phyloP scores from a whole-genome alignment of 495 filamentous ascomycete species.

The Podospora australis region DNA sequence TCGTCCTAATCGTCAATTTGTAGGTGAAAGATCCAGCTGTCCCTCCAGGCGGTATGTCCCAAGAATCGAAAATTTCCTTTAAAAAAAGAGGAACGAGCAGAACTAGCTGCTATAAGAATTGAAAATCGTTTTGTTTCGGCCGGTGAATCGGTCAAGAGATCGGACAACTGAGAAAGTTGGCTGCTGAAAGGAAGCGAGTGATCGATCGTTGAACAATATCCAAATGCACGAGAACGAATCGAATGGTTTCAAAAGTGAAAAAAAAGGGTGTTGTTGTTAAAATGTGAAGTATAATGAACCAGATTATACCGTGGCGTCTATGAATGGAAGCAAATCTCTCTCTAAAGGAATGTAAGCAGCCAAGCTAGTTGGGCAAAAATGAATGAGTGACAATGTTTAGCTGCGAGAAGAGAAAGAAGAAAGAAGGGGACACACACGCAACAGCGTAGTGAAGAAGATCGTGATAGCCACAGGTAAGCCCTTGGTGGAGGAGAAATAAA shows the following conservation, averaged over 20 bases:
- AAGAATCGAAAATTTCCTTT: conserved; percentile 18
- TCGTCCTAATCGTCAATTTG: conserved; percentile 13
- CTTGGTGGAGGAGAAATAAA: conserved; percentile 35
- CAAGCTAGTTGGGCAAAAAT: conserved; percentile 51
- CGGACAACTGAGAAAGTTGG: background rate
- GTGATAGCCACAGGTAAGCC: conserved; percentile 32
- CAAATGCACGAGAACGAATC: conserved; percentile 14
- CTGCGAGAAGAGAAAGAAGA: conserved; percentile 44
- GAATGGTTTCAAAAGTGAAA: conserved; percentile 14
- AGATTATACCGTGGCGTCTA: conserved; percentile 39
- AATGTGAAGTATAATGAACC: conserved; percentile 31
- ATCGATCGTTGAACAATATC: conserved; percentile 15
- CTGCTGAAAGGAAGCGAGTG: conserved; percentile 16
- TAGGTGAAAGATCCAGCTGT: conserved; percentile 13
- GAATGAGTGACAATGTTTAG: conserved; percentile 49
- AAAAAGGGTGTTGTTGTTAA: conserved; percentile 15
- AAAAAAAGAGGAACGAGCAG: conserved; percentile 23
- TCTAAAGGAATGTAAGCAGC: conserved; percentile 49
- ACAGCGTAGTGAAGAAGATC: conserved; percentile 38
- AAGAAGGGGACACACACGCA: conserved; percentile 39
- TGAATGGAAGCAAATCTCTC: conserved; percentile 30
- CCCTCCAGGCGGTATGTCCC: conserved; percentile 26
- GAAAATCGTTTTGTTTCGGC: conserved; percentile 24
- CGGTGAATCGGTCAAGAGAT: conserved; percentile 8
- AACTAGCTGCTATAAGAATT: conserved; percentile 32